A percentile compares a stretch with the other conserved stretches of the same genome.
These are phyloP conservation scores for Pichia manshurica DNA, from an alignment of 805 yeast species.

Conservation along the genomic window DNA sequence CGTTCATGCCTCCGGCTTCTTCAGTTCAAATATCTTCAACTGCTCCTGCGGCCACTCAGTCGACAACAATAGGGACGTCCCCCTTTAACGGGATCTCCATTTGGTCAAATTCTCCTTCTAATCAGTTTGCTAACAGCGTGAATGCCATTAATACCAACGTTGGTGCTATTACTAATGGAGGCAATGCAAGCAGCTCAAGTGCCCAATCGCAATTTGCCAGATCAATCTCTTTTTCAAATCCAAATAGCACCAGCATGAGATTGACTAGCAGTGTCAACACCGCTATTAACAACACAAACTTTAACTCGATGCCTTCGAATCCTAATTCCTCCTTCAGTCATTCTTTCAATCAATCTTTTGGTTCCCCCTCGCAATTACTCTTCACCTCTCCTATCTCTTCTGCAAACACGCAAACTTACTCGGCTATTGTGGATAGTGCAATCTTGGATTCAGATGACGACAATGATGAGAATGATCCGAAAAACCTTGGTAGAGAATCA, in stretches of 20 bases:
- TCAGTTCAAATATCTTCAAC: neutral
- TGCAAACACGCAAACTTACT: neutral
- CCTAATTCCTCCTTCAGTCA: neutral
- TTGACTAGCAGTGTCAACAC: too few relatives aligned
- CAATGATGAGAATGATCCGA: slow-evolving; percentile 6
- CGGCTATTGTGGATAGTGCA: slow-evolving; percentile 10
- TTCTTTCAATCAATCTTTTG: neutral
- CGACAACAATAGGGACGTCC: slow-evolving; percentile 19
- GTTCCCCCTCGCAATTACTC: neutral
- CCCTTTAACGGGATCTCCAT: slow-evolving; percentile 20
- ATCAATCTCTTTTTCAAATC: slow-evolving; percentile 10
- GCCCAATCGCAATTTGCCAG: neutral
- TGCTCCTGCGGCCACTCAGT: slow-evolving; percentile 8
- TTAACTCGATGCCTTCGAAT: neutral
- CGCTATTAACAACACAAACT: neutral
- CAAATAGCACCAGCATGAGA: neutral
- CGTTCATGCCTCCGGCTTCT: neutral
- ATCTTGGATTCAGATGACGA: slow-evolving; percentile 18
- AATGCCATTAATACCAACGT: neutral
- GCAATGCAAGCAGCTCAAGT: neutral
- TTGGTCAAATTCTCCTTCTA: slow-evolving; percentile 6
- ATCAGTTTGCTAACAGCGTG: neutral
- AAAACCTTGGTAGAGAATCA: slow-evolving; percentile 20
- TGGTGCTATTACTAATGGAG: neutral
- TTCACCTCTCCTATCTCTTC: slow-evolving; percentile 4